Base-by-base conservation (phyloP, 208 protist genomes). In the Tritrichomonas foetus region DNA sequence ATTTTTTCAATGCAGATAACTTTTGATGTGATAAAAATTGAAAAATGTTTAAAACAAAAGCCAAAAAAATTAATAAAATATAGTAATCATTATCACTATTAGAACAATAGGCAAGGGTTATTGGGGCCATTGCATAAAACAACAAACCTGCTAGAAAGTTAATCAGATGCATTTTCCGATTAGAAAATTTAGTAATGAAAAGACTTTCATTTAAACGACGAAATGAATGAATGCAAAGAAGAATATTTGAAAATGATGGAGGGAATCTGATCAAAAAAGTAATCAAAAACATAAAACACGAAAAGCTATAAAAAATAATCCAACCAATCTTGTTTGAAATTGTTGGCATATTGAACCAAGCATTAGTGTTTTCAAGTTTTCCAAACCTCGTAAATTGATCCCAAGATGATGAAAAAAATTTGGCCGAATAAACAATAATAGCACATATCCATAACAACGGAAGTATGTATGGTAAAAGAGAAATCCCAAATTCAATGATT, bases 311-410 rank as follows among this genome's bases (percentile, higher is more conserved):
- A 89, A 89, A 89, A 44, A 39, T 41, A 57, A 89, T 89, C 78
- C 78, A 89, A 1, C 78, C 78, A 16, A 89, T 16, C 57, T 89
- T 89, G 39, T 89, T 89, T 2, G 44, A 44, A 39, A 89, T 53
- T n/a, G 47, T 41, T n/a, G 47, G 44, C 2, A 89, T 89, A 89
- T 53, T 11, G 13, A 5, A 33, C 11, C 27, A 89, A n/a, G 25
- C 57, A 8, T 57, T 25, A 20, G 41, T 13, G 30, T 9, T 20
- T 89, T 89, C 78, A 14, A 89, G 47, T 89, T 89, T 89, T 39
- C 78, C 78, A 30, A 89, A 89, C 57, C 47, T 53, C 57, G 78
- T 89, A 39, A 89, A 89, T 89, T 89, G 13, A 36, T 89, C 47
- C 78, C 78, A 89, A 33, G 44, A 39, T 16, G 39, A 14, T 39